Evolutionary conservation across 108 stramenopile genomes (phyloP), one percentile per base, ranked within the genome.

Genomic region (Pseudonitzschia delicatissima): DNA sequence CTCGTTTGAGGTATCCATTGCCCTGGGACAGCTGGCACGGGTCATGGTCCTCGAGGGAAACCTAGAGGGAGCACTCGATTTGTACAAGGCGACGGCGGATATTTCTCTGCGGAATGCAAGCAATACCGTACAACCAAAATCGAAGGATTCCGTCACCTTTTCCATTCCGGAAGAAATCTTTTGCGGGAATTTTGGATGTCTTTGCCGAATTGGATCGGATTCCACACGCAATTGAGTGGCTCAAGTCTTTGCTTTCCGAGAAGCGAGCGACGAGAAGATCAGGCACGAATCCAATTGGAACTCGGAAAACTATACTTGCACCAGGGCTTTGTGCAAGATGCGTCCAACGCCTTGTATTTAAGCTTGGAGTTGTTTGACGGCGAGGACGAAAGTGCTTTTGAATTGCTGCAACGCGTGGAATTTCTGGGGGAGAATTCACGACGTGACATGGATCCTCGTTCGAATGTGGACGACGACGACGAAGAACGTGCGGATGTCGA

Each of bases 21-120:
- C 81, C 31, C 58, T 82, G 9, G 49, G 40, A 23, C 61, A 71
- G 29, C 39, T 82, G 35, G 81, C 66, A 25, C 69, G 67, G 12
- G 73, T 82, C 12, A 60, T 82, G 66, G 66, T 69, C 39, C 12
- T 42, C 0, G 76, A 82, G 57, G 77, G 70, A 27, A 82, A 82
- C 45, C 35, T 44, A 13, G 76, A 71, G 27, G 81, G 81, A n/a
- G 61, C 59, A 21, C 52, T 77, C 26, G 77, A 82, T 37, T 55
- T 82, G 44, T 82, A 77, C 40, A 69, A 68, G 0, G 73, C 72
- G 20, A 77, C 76, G 3, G 51, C 57, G 21, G 44, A 28, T 27
- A 77, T 67, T 36, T 77, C 71, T 26, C 48, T 40, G 5, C 11
- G 31, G 13, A 35, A 12, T 29, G 31, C 20, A 4, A 60, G 13